Base-by-base conservation (phyloP, 2,329 filamentous ascomycete species). In the Aspergillus sclerotialis region DNA sequence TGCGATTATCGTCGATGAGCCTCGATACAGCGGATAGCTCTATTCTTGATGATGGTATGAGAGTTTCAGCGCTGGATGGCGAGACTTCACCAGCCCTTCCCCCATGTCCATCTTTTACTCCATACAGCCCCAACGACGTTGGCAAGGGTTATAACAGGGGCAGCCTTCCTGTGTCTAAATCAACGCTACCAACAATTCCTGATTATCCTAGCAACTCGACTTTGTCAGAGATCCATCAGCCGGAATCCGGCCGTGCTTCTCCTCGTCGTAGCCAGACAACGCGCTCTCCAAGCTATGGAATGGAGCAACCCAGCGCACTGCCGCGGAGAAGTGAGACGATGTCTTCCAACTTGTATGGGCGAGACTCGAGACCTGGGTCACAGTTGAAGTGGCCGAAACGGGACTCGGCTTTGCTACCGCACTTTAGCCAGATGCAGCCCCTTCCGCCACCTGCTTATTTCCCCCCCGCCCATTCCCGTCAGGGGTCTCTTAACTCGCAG, bases 1-100 rank as follows among this genome's bases (percentile, higher is more conserved):
- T 55, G 43, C 49, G 58, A 3, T 45, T 58, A 25, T 63, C 60
- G 9, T 58, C 56, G 1, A 40, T 60, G 39, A 63, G 59, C 32
- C 37, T 62, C 1, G 59, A 61, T 32, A 63, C 57, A 2, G 59
- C 55, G 3, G 56, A 60, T 38, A 63, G 58, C 35, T 62, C 59
- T 2, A 61, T 62, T 25, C 35, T 61, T 16, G 57, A 61, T 7
- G 59, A 59, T 18, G 49, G 50, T 26, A 39, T 43, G 32, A 47
- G 48, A 24, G 45, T 45, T 15, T 52, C 51, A 5, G 39, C 42
- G n/a, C 54, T 49, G 2, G 56, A 60, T 7, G 46, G 46, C 15
- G 50, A 53, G 5, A 48, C 45, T 25, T 58, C 57, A 1, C 56
- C 58, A 9, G 47, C 40, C 8, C 44, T 60, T 24, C 49, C 59